Evolutionary conservation across 441 rosid species (phyloP), one percentile per base, ranked within the genome.

Genomic region (Adansonia madagascariensis): DNA sequence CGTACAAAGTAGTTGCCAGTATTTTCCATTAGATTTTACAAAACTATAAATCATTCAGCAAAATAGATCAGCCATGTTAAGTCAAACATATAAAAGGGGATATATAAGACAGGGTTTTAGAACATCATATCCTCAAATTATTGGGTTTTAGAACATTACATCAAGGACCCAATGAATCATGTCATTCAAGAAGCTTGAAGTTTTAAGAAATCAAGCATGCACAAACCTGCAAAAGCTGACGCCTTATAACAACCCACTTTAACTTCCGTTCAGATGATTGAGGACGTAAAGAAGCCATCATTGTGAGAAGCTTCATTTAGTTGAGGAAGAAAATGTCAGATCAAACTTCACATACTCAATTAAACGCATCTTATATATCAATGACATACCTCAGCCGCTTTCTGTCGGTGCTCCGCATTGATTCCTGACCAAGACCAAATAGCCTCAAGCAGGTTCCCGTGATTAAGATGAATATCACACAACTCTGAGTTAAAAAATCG

Each of bases 401-500:
- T 94, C 67, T 80, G 89, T 72, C 95, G 88, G 68, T 91, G 94
- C 81, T 94, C 97, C 66, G 89, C 90, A 78, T 84, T 91, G 80
- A 95, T 88, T 86, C 99, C 99, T 71, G 86, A 89, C 98, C 99
- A 95, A 22, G 94, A 87, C 99, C 99, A 95, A 80, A 94, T 94
- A 53, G 97, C 97, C 80, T 94, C 92, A 56, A 95, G 88, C 81
- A 95, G 86, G 77, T 90, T 89, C 85, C 97, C 97, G 75, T 95
- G 99, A 82, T 95, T 94, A 82, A 95, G 84, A 91, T 91, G 98
- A 86, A 95, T 91, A 82, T 89, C 90, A 87, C 94, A 94, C 61
- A 86, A 87, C 53, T 89, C 93, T 14, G 87, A 79, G 75, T 77
- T 86, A 85, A 89, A 90, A 79, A 95, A 88, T 61, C 66, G 87